Percentiles rank a stretch among this genome's conserved stretches.
Conservation (phyloP, 257 asterid species). For the Leptodermis oblonga region DNA sequence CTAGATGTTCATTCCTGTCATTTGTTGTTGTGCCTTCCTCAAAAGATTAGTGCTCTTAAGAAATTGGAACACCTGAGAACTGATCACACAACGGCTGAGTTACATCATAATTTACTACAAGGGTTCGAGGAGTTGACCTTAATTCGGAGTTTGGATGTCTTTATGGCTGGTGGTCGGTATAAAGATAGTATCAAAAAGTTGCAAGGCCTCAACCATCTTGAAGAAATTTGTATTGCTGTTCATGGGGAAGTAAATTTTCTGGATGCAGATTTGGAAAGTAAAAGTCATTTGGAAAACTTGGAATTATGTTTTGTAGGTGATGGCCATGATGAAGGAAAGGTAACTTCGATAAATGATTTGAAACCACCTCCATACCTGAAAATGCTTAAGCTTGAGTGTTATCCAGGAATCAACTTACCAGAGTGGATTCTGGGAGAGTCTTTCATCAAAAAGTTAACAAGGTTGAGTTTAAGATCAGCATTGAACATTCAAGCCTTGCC, state of each 20-base stretch:
- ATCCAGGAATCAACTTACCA: neutral
- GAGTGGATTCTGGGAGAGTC: neutral
- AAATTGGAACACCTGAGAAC: conserved; percentile 13
- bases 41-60: conserved; percentile 1
- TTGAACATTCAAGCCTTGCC: neutral
- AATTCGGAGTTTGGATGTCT: neutral
- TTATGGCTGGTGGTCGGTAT: neutral
- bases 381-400: neutral
- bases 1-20: neutral
- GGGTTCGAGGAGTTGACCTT: conserved; percentile 13
- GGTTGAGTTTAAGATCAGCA: neutral
- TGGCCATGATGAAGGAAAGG: neutral
- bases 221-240: neutral
- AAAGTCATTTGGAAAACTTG: neutral
- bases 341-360: neutral
- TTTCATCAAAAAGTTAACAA: neutral
- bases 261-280: neutral
- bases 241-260: neutral
- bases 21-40: conserved; percentile 4
- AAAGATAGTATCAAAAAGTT: neutral
- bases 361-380: neutral
- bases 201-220: neutral
- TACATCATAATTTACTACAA: neutral
- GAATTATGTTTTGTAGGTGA: neutral
- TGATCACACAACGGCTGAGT: neutral